Percentiles rank a stretch among this genome's conserved stretches.
These are phyloP conservation scores for Candolleomyces aberdarensis DNA, from an alignment of 768 basidiomycete species.

Conservation along the genomic window DNA sequence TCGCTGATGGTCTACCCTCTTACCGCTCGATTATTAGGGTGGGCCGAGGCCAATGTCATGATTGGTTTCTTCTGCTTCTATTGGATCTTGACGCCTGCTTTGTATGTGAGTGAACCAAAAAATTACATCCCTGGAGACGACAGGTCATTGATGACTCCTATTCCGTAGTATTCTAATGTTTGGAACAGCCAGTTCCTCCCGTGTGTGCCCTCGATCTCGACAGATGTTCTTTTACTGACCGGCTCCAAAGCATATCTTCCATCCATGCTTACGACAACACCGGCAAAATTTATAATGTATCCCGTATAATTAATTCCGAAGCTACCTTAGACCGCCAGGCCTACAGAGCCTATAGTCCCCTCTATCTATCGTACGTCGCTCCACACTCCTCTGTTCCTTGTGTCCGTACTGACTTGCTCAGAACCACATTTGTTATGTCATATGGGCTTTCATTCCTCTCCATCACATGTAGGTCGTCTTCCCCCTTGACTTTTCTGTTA, in stretches of 20 bases:
- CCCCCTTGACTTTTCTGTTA: neutral
- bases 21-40: conserved; percentile 41
- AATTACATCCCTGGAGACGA: conserved; percentile 1
- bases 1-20: conserved; percentile 9
- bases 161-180: conserved; percentile 44
- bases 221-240: neutral
- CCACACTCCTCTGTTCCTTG: neutral
- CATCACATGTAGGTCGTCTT: conserved; percentile 45
- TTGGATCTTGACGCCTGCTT: conserved; percentile 54
- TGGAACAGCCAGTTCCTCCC: conserved; percentile 61
- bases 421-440: conserved; percentile 52
- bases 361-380: conserved; percentile 41
- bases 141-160: conserved; percentile 5
- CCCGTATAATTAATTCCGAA: conserved; percentile 36
- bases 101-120: conserved; percentile 32
- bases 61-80: conserved; percentile 63
- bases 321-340: conserved; percentile 38
- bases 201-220: conserved; percentile 26
- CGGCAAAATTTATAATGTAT: conserved; percentile 42
- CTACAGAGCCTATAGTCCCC: conserved; percentile 46
- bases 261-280: conserved; percentile 58
- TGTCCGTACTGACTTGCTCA: conserved; percentile 13
- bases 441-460: conserved; percentile 62
- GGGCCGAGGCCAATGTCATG: conserved; percentile 72
- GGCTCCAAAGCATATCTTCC: conserved; percentile 38